These are phyloP conservation scores for Alternaria alternata DNA, from an alignment of 2,329 filamentous ascomycete genomes.

Conservation along the genomic window DNA sequence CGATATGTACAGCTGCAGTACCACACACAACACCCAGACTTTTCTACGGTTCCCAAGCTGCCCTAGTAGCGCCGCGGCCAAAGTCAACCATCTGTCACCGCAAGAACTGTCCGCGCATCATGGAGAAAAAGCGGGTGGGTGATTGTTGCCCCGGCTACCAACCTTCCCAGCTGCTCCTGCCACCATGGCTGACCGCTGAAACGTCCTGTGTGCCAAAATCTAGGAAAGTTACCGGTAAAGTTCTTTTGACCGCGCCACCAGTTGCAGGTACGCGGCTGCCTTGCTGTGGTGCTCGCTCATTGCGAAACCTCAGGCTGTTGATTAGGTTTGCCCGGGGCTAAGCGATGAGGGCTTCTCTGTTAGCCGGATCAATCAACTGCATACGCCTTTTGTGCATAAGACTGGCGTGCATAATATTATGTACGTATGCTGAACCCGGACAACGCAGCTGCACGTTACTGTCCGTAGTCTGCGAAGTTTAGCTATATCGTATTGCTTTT, in stretches of 20 bases:
- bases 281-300: neutral
- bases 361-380: neutral
- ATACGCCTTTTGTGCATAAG: neutral
- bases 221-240: neutral
- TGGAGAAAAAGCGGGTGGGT: conserved; percentile 6
- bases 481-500: neutral
- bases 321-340: neutral
- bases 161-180: neutral
- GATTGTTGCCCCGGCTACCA: conserved; percentile 5
- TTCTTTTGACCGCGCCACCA: neutral
- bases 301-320: neutral
- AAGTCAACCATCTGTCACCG: conserved; percentile 3
- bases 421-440: neutral
- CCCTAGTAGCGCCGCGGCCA: neutral
- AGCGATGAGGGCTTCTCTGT: neutral
- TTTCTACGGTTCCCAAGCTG: conserved; percentile 4
- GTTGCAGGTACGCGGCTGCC: conserved; percentile 1
- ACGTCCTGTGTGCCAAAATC: neutral
- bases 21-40: neutral
- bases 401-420: neutral
- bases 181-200: conserved; percentile 8
- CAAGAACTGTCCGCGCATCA: conserved; percentile 1
- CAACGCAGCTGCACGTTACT: neutral
- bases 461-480: neutral
- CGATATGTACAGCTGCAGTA: neutral